Evolutionary conservation across 2,329 filamentous ascomycete species (phyloP), one percentile per base, ranked within the genome.

Genomic region (Pyrenochaeta sp.): DNA sequence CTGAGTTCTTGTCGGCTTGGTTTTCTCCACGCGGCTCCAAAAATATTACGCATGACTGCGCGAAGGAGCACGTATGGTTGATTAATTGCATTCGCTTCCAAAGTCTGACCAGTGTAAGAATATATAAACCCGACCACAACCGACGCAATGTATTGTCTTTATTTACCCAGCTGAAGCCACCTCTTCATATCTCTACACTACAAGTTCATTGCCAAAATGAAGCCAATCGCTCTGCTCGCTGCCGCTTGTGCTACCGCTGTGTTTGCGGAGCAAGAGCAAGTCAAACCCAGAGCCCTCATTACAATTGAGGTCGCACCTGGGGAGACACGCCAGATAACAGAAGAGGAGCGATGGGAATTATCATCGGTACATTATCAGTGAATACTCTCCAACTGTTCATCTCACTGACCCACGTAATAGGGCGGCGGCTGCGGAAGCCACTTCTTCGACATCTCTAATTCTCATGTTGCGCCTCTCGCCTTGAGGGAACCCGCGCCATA

Each of bases 331-430:
- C 93, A 90, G 89, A 89, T 96, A 21, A 95, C 90, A 0, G 92
- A 97, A 68, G 90, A 96, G 18, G 87, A 96, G 79, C 96, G 97
- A 78, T 96, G 92, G 91, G 87, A 88, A 74, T 80, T 97, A 12
- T 12, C 23, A 27, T 4, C 23, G 4, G 23, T 9, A 27, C 4
- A 9, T 27, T 27, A 5, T 27, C 23, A 27, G 23, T 27, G 9
- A 4, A 5, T 27, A 9, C 4, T 27, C 23, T 9, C 23, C 23
- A 27, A 27, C 23, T 27, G 23, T 27, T 27, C 23, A 27, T 27
- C n/a, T n/a, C n/a, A 27, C 23, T 27, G 23, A 27, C 23, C 23
- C 4, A 5, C 9, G 23, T 9, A 27, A 5, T 5, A 65, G 62
- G 55, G 49, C 23, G 62, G 60, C 7, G 58, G 56, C 7, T 63